Conservation (phyloP, 2,329 filamentous ascomycete genomes). For the Camptophora hylomeconis region DNA sequence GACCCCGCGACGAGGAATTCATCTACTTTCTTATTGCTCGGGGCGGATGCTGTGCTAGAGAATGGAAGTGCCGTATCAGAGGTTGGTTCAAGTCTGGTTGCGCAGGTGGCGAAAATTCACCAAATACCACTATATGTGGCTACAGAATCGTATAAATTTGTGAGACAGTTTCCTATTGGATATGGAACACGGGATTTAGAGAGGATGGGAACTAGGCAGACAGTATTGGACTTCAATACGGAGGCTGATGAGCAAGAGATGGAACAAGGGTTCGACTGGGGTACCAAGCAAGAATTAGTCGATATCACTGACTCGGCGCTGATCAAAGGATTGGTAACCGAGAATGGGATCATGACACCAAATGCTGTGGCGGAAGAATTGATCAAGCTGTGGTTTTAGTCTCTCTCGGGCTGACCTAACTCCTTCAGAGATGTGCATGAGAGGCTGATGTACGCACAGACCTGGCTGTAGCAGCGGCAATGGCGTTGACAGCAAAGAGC, state of each 20-base stretch:
- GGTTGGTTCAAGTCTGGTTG: slow-evolving; percentile 78
- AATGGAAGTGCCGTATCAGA: slow-evolving; percentile 87
- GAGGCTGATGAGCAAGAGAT: slow-evolving; percentile 32
- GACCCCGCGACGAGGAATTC: slow-evolving; percentile 2
- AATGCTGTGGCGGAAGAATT: slow-evolving; percentile 54
- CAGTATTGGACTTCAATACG: slow-evolving; percentile 58
- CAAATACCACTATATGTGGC: slow-evolving; percentile 80
- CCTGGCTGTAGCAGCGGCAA: too few species aligned
- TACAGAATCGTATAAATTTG: slow-evolving; percentile 93
- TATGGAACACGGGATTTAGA: slow-evolving; percentile 11
- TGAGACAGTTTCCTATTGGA: slow-evolving; percentile 68
- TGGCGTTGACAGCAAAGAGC: too few species aligned
- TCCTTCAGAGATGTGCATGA: too few species aligned
- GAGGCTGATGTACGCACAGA: too few species aligned
- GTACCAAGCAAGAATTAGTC: slow-evolving; percentile 26
- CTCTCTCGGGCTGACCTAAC: too few species aligned
- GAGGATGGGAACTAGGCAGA: slow-evolving; percentile 61
- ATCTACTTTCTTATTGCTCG: slow-evolving; percentile 44
- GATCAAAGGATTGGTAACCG: slow-evolving; percentile 52
- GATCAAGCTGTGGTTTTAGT: slow-evolving; percentile 47
- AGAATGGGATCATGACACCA: slow-evolving; percentile 49
- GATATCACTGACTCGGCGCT: slow-evolving; percentile 45
- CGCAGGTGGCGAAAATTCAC: slow-evolving; percentile 59
- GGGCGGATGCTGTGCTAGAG: slow-evolving; percentile 75
- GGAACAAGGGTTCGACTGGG: slow-evolving; percentile 7